Base-by-base conservation (phyloP, 2,329 filamentous ascomycete species). In the Colletotrichum paranaense region DNA sequence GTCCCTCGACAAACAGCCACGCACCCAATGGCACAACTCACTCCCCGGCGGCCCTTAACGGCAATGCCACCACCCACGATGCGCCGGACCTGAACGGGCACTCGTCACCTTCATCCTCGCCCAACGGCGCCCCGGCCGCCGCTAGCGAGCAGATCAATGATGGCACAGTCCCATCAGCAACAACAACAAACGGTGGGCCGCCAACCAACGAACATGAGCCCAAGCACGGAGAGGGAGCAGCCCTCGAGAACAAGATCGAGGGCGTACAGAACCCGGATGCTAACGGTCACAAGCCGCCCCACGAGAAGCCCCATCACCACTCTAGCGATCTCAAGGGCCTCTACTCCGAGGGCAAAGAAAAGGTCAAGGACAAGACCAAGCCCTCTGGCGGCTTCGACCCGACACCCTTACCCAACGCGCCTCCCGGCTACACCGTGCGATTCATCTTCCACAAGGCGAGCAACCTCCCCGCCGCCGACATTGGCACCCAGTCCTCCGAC, bases 391-490 rank as follows among this genome's bases (percentile, higher is more conserved):
- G 95, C 42, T 97, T 91, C 81, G 95, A 97, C 82, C 82, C 86
- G 46, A 97, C 94, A 0, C 94, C 95, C 1, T 86, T 98, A 9
- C 94, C 94, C 0, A 83, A 89, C 78, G 91, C 91, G 5, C 92
- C 92, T 9, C 91, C 92, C 8, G 95, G 95, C 30, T 98, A 93
- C 83, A 98, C 94, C 0, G 81, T 98, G 76, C 93, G 92, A 80
- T 92, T 98, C 84, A 95, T 91, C 63, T 94, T 98, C 80, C 93
- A 96, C 81, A 88, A 90, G 72, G 96, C 95, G 1, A 86, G 87
- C 74, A 95, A 97, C 80, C 89, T 98, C 3, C 95, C 96, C 1
- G 90, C 94, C 58, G 94, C 93, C 68, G 96, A 98, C 82, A 86
- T 97, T 77, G 89, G 90, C 78, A 91, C 91, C 12, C 88, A 93